Percentiles rank a stretch among this genome's conserved stretches.
Evolutionary conservation across 441 rosid genomes (phyloP).

Genomic region (Flueggea neowawraea): DNA sequence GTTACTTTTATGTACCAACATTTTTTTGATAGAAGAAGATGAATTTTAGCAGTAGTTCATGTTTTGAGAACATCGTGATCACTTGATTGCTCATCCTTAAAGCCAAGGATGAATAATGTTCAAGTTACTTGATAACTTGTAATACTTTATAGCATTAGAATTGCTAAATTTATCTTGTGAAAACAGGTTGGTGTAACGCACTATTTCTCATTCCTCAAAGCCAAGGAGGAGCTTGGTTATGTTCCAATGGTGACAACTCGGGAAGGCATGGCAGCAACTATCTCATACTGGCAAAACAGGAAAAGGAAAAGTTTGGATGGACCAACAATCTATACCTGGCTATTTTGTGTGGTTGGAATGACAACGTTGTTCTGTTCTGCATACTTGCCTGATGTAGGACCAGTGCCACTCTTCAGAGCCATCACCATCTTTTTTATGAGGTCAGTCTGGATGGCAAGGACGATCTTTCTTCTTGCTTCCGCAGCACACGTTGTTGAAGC

Average conservation of each 20-base stretch:
- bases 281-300: slow-evolving; percentile 72
- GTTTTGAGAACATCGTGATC: no score
- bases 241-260: slow-evolving; percentile 73
- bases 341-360: slow-evolving; percentile 52
- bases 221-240: slow-evolving; percentile 89
- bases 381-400: no score
- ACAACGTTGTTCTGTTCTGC: slow-evolving; percentile 40
- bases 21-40: no score
- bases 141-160: no score
- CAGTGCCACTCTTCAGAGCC: slow-evolving; percentile 54
- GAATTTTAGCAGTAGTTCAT: no score
- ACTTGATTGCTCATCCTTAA: no score
- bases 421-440: slow-evolving; percentile 49
- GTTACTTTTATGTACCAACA: no score
- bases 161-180: not conserved
- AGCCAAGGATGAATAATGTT: no score
- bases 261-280: slow-evolving; percentile 92
- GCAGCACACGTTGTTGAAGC: slow-evolving; percentile 56
- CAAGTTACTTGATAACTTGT: no score
- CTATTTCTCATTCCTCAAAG: slow-evolving; percentile 87
- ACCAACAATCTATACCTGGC: slow-evolving; percentile 66
- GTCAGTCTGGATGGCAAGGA: slow-evolving; percentile 40
- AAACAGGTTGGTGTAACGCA: slow-evolving; percentile 88
- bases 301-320: slow-evolving; percentile 72
- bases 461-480: slow-evolving; percentile 32